phyloP scores from a whole-genome alignment of 2,329 filamentous ascomycete genomes.

The Alternaria arbusti region DNA sequence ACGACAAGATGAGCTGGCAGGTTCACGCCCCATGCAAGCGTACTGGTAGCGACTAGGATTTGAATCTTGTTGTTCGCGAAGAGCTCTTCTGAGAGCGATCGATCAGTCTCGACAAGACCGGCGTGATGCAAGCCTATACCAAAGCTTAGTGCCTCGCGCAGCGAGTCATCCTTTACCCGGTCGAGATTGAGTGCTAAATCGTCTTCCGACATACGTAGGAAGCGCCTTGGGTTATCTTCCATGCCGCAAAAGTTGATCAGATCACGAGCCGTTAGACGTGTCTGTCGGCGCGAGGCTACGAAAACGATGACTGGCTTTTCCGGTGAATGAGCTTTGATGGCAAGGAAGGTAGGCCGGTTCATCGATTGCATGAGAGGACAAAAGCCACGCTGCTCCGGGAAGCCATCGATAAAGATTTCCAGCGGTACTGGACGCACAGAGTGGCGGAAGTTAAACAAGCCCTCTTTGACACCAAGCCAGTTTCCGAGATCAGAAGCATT shows the following conservation, averaged over 20 bases:
- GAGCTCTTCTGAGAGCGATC: constrained; percentile 88
- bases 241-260: constrained; percentile 97
- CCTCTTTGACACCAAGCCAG: constrained; percentile 96
- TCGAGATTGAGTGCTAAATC: constrained; percentile 87
- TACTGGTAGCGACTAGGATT: constrained; percentile 93
- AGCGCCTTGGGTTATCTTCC: constrained; percentile 95
- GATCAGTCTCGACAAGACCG: constrained; percentile 91
- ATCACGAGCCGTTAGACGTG: constrained; percentile 91
- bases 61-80: constrained; percentile 99
- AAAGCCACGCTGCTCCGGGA: constrained; percentile 92
- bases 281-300: constrained; percentile 93
- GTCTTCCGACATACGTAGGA: constrained; percentile 93
- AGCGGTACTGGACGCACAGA: constrained; percentile 95
- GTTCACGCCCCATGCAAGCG: constrained; percentile 97
- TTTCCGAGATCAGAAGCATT: constrained; percentile 94
- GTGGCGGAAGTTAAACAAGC: constrained; percentile 94
- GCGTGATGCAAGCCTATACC: constrained; percentile 97
- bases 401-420: constrained; percentile 97
- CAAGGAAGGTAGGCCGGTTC: constrained; percentile 95
- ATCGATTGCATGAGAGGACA: constrained; percentile 99
- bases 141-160: constrained; percentile 94
- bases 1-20: constrained; percentile 95
- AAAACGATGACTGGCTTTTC: constrained; percentile 98
- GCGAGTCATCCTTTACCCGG: constrained; percentile 88
- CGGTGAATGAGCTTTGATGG: constrained; percentile 95